A percentile compares a stretch with the other conserved stretches of the same genome.
phyloP scores from a whole-genome alignment of 2,329 filamentous ascomycete species.

The Tolypocladium tundrense region DNA sequence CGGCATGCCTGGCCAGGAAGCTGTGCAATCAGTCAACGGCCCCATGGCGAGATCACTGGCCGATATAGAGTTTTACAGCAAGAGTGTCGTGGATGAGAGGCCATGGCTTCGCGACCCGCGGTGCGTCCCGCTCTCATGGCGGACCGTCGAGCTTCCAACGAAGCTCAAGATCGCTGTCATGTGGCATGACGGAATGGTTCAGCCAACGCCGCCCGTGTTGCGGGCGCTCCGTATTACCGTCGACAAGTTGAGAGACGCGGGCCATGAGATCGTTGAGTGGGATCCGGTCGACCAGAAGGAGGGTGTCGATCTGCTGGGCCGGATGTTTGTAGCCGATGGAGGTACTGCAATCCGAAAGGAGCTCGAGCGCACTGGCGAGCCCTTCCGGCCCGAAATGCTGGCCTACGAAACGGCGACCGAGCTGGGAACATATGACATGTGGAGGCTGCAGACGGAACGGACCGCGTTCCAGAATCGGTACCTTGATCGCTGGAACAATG shows the following conservation, averaged over 20 bases:
- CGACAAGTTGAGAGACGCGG: constrained; percentile 29
- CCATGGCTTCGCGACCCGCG: constrained; percentile 49
- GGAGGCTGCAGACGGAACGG: constrained; percentile 35
- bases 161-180: constrained; percentile 50
- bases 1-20: constrained; percentile 55
- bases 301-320: constrained; percentile 25
- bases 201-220: constrained; percentile 54
- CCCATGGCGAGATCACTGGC: constrained; percentile 46
- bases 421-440: constrained; percentile 33
- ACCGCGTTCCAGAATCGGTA: constrained; percentile 34
- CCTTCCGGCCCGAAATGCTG: constrained; percentile 27
- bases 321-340: constrained; percentile 40
- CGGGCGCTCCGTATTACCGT: constrained; percentile 41
- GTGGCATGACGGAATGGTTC: constrained; percentile 54
- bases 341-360: constrained; percentile 28
- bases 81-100: constrained; percentile 35
- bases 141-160: constrained; percentile 18
- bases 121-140: constrained; percentile 50
- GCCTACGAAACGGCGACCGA: constrained; percentile 22
- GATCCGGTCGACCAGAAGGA: constrained; percentile 29
- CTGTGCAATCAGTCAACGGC: constrained; percentile 53
- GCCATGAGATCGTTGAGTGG: constrained; percentile 44
- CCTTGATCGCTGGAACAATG: constrained; percentile 33
- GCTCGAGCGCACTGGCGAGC: constrained; percentile 31
- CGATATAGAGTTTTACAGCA: constrained; percentile 46